These are phyloP conservation scores for Vitis cinerea DNA, from an alignment of 164 flowering plant species.

Conservation along the genomic window DNA sequence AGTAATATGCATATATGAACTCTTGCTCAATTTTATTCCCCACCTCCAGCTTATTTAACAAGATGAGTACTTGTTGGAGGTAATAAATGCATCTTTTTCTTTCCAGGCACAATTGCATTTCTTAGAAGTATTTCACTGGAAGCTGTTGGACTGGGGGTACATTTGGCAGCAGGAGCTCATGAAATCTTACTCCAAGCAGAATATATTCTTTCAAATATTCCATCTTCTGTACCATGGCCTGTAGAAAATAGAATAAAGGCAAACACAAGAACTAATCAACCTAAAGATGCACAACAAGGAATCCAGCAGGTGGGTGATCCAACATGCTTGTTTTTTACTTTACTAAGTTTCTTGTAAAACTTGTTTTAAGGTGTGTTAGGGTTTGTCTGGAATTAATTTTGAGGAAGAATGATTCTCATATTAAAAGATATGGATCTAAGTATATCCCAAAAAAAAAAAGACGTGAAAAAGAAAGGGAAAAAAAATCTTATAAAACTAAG, in stretches of 20 bases:
- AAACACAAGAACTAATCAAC: slow-evolving; percentile 74
- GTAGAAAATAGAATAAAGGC: slow-evolving; percentile 33
- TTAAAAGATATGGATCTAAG: no score
- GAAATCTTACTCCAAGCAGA: slow-evolving; percentile 87
- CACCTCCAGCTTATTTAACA: neutral
- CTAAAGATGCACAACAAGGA: slow-evolving; percentile 85
- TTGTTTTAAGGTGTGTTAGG: neutral
- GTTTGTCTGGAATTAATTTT: neutral
- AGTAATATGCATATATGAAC: neutral
- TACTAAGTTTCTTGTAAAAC: neutral
- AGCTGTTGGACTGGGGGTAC: slow-evolving; percentile 94
- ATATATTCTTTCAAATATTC: slow-evolving; percentile 57
- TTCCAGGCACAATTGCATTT: slow-evolving; percentile 85
- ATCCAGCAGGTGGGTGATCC: slow-evolving; percentile 55
- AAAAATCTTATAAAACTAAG: no score
- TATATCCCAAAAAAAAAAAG: no score
- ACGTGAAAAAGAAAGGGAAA: no score
- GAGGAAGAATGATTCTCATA: neutral
- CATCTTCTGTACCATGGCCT: slow-evolving; percentile 55
- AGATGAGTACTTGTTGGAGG: no score
- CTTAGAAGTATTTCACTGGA: slow-evolving; percentile 94
- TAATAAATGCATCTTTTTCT: neutral
- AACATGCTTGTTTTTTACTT: neutral
- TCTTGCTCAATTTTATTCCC: neutral
- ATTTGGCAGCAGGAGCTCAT: slow-evolving; percentile 95